Evolutionary conservation across 495 filamentous ascomycete genomes (phyloP).

Genomic region (Penicillium bovifimosum): DNA sequence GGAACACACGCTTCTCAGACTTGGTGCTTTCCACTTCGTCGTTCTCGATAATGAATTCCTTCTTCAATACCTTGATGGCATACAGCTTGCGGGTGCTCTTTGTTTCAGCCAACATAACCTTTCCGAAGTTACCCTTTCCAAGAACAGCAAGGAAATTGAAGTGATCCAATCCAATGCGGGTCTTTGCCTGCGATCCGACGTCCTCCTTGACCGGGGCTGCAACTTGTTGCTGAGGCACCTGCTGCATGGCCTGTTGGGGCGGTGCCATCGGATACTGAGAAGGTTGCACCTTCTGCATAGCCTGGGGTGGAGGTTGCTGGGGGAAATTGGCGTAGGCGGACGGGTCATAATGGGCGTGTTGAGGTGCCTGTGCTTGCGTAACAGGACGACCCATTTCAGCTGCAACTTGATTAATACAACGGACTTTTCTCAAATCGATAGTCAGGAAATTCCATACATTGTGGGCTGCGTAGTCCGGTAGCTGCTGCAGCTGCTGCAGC

Average conservation of each 20-base stretch:
- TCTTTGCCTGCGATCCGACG: constrained; percentile 57
- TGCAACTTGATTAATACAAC: constrained; percentile 7
- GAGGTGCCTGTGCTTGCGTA: constrained; percentile 40
- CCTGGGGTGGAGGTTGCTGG: constrained; percentile 34
- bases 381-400: constrained; percentile 33
- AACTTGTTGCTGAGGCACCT: constrained; percentile 34
- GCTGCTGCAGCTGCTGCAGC: constrained; percentile 34
- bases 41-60: constrained; percentile 99
- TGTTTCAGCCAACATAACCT: constrained; percentile 98
- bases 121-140: constrained; percentile 99
- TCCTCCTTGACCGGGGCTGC: constrained; percentile 42
- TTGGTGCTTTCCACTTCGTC: constrained; percentile 99
- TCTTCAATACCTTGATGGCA: constrained; percentile 99
- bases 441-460: constrained; percentile 26
- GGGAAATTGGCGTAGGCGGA: constrained; percentile 62
- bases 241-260: constrained; percentile 24
- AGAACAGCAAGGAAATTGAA: constrained; percentile 99
- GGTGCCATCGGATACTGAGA: constrained; percentile 21
- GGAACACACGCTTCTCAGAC: constrained; percentile 94
- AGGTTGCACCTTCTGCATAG: constrained; percentile 20
- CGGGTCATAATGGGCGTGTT: constrained; percentile 64
- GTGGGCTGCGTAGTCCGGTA: constrained; percentile 26
- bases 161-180: constrained; percentile 89
- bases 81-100: constrained; percentile 89
- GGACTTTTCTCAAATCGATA: neutral